Conservation (phyloP, 202 grass and related monocot genomes). For the Setaria viridis region DNA sequence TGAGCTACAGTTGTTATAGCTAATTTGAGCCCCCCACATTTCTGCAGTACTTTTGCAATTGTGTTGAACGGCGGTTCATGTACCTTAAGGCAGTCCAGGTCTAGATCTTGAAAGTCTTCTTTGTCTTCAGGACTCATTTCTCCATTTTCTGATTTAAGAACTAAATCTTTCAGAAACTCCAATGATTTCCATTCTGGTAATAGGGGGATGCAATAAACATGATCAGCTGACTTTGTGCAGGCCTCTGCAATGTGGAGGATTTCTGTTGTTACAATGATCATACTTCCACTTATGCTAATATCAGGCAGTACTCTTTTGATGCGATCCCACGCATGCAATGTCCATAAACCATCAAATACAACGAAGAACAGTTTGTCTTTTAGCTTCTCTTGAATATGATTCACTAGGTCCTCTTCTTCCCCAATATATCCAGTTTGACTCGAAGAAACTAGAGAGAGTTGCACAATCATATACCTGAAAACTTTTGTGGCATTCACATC, state of each 20-base stretch:
- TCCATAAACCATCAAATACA: slow-evolving; percentile 12
- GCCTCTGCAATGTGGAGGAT: not conserved
- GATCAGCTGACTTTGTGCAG: not conserved
- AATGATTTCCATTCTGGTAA: not conserved
- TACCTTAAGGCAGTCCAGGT: not conserved
- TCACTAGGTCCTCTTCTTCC: not conserved
- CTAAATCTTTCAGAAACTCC: not conserved
- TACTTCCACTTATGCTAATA: not conserved
- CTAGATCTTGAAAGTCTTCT: slow-evolving; percentile 1
- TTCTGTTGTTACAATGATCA: not conserved
- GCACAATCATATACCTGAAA: not conserved
- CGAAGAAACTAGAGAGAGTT: not conserved
- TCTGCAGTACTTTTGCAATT: not conserved
- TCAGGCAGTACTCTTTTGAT: not conserved
- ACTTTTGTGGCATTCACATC: not conserved
- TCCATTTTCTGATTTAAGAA: slow-evolving; percentile 3
- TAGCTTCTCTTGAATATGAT: not conserved
- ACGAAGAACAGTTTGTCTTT: not conserved
- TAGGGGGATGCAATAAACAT: not conserved
- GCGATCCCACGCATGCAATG: not conserved
- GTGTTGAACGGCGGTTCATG: not conserved
- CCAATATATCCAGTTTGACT: not conserved
- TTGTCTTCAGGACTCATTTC: not conserved
- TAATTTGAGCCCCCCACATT: not conserved
- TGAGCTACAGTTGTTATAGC: not conserved